These are phyloP conservation scores for Hibiscus syriacus DNA, from an alignment of 345 rosid genomes.

Conservation along the genomic window DNA sequence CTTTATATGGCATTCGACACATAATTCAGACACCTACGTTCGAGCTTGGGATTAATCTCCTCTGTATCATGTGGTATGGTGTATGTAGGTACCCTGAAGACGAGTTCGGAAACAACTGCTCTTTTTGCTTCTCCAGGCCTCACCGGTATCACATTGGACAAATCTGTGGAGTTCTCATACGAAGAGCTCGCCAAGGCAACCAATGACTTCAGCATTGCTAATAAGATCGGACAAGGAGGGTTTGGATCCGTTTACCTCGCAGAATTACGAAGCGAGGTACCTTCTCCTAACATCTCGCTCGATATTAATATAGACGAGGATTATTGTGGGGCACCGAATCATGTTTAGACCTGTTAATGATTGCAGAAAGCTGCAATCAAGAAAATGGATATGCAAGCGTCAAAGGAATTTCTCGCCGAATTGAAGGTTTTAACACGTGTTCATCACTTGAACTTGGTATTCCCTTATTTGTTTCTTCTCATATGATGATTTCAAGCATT, in stretches of 20 bases:
- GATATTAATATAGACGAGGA: neutral
- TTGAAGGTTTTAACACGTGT: neutral
- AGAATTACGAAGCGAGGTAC: slow-evolving; percentile 85
- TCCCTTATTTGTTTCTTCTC: neutral
- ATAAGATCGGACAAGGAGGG: slow-evolving; percentile 90
- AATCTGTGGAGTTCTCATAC: slow-evolving; percentile 76
- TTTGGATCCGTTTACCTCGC: slow-evolving; percentile 89
- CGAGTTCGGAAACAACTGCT: slow-evolving; percentile 24
- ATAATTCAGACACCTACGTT: too few species aligned
- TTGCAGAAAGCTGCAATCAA: neutral
- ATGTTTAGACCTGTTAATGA: too few species aligned
- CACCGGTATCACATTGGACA: slow-evolving; percentile 69
- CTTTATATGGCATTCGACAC: neutral
- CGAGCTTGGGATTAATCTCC: too few species aligned
- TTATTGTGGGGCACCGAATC: neutral
- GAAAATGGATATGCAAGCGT: neutral
- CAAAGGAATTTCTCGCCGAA: neutral
- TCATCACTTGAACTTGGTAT: neutral
- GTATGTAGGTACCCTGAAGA: slow-evolving; percentile 21
- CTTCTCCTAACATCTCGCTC: slow-evolving; percentile 4
- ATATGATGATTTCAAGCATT: neutral
- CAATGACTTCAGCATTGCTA: slow-evolving; percentile 64
- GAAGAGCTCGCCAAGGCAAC: slow-evolving; percentile 93
- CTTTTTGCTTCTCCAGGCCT: slow-evolving; percentile 28
- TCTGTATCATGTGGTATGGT: neutral